Conservation (phyloP, 257 asterid genomes). For the Ocimum tenuiflorum region DNA sequence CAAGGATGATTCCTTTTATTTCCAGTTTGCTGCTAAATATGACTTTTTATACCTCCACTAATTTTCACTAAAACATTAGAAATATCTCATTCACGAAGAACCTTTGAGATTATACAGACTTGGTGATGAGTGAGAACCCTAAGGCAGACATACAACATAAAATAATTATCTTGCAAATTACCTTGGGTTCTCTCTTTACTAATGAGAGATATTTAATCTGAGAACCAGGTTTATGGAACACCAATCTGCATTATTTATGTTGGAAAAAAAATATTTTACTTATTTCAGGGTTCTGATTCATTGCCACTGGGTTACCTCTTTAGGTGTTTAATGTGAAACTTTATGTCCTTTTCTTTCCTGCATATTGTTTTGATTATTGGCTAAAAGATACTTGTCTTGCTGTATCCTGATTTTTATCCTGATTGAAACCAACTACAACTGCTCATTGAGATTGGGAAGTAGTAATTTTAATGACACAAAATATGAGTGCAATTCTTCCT, state of each 20-base stretch:
- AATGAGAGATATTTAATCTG: not conserved
- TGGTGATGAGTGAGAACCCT: not conserved
- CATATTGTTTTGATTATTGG: not conserved
- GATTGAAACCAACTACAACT: not conserved
- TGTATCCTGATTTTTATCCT: not conserved
- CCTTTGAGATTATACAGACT: not conserved
- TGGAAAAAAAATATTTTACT: not conserved
- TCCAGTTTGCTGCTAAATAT: not conserved
- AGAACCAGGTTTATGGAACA: not conserved
- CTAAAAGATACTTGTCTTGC: not conserved
- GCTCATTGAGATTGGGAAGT: not conserved
- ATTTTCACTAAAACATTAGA: not conserved
- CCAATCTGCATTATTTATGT: not conserved
- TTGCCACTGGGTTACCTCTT: no score
- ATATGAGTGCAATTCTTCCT: not conserved
- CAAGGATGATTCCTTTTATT: constrained; percentile 8
- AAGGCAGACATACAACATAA: not conserved
- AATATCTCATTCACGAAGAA: not conserved
- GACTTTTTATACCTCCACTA: not conserved
- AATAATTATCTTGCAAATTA: not conserved
- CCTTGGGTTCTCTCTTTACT: not conserved
- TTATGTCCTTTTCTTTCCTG: no score
- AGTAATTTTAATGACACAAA: not conserved
- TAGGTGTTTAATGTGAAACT: no score
- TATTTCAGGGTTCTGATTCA: no score